These are phyloP conservation scores for Cordyceps militaris DNA, from an alignment of 2,329 filamentous ascomycete species.

Conservation along the genomic window DNA sequence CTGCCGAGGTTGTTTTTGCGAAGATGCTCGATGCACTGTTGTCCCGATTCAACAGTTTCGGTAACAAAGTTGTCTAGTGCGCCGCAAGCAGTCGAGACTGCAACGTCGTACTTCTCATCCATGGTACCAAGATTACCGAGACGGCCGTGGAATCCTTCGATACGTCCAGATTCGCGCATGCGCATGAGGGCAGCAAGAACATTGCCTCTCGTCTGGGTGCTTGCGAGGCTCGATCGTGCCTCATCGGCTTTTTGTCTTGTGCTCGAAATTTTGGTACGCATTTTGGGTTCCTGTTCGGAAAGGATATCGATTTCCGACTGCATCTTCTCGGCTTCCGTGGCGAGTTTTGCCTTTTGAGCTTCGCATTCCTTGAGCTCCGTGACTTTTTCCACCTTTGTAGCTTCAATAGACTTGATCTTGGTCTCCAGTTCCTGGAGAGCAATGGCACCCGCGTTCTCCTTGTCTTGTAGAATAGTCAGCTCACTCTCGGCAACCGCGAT, in stretches of 20 bases:
- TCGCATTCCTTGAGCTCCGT: slow-evolving; percentile 71
- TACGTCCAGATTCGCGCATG: slow-evolving; percentile 89
- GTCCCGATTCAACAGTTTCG: slow-evolving; percentile 89
- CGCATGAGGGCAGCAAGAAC: slow-evolving; percentile 89
- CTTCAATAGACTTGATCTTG: slow-evolving; percentile 68
- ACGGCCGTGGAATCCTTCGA: slow-evolving; percentile 93
- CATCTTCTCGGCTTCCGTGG: slow-evolving; percentile 67
- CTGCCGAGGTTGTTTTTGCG: slow-evolving; percentile 95
- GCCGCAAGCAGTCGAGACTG: slow-evolving; percentile 94
- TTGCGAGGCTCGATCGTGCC: slow-evolving; percentile 81
- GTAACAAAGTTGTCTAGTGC: slow-evolving; percentile 94
- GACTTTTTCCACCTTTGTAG: slow-evolving; percentile 62
- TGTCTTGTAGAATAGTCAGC: slow-evolving; percentile 82
- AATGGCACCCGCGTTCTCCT: slow-evolving; percentile 77
- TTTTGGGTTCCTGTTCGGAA: slow-evolving; percentile 67
- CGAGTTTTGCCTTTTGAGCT: slow-evolving; percentile 61
- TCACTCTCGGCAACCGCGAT: slow-evolving; percentile 95
- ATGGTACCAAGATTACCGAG: slow-evolving; percentile 92
- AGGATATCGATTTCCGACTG: slow-evolving; percentile 68
- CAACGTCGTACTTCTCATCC: slow-evolving; percentile 88
- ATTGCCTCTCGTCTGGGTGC: slow-evolving; percentile 86
- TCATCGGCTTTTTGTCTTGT: slow-evolving; percentile 94
- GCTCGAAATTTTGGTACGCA: slow-evolving; percentile 78
- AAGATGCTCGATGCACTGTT: slow-evolving; percentile 96
- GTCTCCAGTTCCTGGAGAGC: slow-evolving; percentile 75